These are phyloP conservation scores for Lasiosphaeriaceae sp. DNA, from an alignment of 495 filamentous ascomycete genomes.

Conservation along the genomic window DNA sequence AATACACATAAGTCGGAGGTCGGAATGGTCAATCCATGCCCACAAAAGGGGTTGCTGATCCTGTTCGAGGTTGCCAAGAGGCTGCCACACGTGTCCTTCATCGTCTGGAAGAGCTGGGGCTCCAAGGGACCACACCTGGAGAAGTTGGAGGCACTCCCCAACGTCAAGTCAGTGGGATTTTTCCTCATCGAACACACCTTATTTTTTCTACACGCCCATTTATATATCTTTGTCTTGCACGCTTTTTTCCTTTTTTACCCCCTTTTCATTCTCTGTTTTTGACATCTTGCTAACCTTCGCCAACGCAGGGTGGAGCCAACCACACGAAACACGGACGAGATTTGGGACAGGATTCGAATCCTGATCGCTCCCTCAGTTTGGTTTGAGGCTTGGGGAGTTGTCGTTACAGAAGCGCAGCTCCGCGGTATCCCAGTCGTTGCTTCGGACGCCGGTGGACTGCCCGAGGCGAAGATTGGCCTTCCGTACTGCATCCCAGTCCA, in stretches of 20 bases:
- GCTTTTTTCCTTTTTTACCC: not conserved
- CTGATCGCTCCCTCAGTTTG: constrained; percentile 29
- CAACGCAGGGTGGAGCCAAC: constrained; percentile 18
- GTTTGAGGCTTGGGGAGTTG: constrained; percentile 30
- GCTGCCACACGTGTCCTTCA: constrained; percentile 27
- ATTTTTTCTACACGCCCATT: too few relatives aligned
- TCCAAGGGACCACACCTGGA: constrained; percentile 12
- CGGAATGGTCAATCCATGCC: constrained; percentile 33
- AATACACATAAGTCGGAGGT: constrained; percentile 27
- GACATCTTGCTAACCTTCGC: too few relatives aligned
- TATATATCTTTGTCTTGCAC: too few relatives aligned
- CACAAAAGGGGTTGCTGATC: constrained; percentile 26
- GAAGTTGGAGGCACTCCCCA: constrained; percentile 15
- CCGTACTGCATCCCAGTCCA: constrained; percentile 27
- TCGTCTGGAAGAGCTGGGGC: constrained; percentile 32
- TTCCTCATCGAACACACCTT: too few relatives aligned
- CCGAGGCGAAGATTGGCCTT: constrained; percentile 27
- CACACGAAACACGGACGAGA: constrained; percentile 25
- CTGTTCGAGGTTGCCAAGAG: constrained; percentile 21
- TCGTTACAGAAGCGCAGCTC: constrained; percentile 31
- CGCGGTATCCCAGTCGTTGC: constrained; percentile 31
- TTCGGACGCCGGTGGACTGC: constrained; percentile 27
- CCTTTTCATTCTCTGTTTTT: constrained; percentile 1
- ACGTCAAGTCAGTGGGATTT: constrained; percentile 26
- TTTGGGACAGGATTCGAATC: constrained; percentile 31